Evolutionary conservation across 2,329 filamentous ascomycete genomes (phyloP).

Genomic region (Zymoseptoria pseudotritici): DNA sequence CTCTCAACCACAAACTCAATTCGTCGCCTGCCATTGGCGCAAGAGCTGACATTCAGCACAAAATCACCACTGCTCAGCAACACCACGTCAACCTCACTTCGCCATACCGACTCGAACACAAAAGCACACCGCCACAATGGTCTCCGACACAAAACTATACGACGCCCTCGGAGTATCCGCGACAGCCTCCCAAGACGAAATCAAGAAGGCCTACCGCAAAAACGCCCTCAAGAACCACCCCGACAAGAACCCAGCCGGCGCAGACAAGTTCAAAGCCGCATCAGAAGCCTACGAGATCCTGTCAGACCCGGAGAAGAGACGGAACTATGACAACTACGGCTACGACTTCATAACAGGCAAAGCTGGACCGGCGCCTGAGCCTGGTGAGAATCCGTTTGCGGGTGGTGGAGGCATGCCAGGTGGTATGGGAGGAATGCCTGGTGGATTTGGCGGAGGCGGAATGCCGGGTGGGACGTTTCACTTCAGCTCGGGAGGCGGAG

Average conservation of each 20-base stretch:
- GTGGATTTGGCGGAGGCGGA: slow-evolving; percentile 45
- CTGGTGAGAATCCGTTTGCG: slow-evolving; percentile 34
- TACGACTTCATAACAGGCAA: slow-evolving; percentile 67
- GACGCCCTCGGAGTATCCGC: slow-evolving; percentile 74
- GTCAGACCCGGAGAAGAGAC: slow-evolving; percentile 92
- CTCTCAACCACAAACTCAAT: background rate
- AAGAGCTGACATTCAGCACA: background rate
- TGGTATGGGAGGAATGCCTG: slow-evolving; percentile 43
- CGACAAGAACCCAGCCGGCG: slow-evolving; percentile 86
- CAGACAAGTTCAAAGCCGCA: slow-evolving; percentile 96
- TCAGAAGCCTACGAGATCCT: slow-evolving; percentile 98
- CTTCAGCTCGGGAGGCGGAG: slow-evolving; percentile 52
- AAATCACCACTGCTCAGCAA: background rate
- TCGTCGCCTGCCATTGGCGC: background rate
- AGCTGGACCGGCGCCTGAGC: slow-evolving; percentile 47
- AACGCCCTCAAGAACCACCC: slow-evolving; percentile 77
- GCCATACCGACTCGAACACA: background rate
- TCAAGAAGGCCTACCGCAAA: slow-evolving; percentile 94
- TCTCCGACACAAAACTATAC: slow-evolving; percentile 92
- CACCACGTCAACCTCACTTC: background rate
- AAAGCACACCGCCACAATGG: slow-evolving; percentile 51
- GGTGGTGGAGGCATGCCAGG: slow-evolving; percentile 52
- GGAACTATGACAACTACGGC: slow-evolving; percentile 89
- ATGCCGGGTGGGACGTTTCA: slow-evolving; percentile 50
- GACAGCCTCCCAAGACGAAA: slow-evolving; percentile 79